Base-by-base conservation (phyloP, 169 alveolate species). In the Ichthyophthirius multifiliis region DNA sequence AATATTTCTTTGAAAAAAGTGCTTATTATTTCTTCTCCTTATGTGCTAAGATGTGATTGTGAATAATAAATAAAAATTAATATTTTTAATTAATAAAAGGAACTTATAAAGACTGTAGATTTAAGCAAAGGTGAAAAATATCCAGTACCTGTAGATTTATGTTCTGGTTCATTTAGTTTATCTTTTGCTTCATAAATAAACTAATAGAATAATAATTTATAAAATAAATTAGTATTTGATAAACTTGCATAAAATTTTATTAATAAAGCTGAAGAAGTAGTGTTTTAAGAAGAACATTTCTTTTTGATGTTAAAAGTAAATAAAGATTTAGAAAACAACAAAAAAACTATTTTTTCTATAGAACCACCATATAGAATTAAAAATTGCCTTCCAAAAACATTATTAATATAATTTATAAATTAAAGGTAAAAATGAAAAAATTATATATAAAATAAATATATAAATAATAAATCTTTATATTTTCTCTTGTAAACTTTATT, bases 301-400 rank as follows among this genome's bases (percentile, higher is more conserved):
- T n/a, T n/a, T n/a, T 23, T 67, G 10, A 34, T 35, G 46, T 12
- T 67, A 0, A 34, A 41, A 41, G 62, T 67, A 15, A 41, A 67
- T 15, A 67, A 39, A 39, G 77, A 67, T 23, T 27, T 32, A 0
- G 48, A 37, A 15, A 67, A 67, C 43, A 31, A 39, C 5, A 0
- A 37, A 6, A 41, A 44, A 16, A 39, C 37, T 27, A 67, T 34
- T 27, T 18, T 67, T 3, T 37, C 35, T 7, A 39, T 67, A 4
- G 77, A 67, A 34, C 63, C 77, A 4, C 77, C 77, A 5, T 67
- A 37, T 9, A 67, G 34, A 39, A 34, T 67, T 39, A 67, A 67
- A 35, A 67, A 67, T 9, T 67, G 77, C 20, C 55, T 67, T 27
- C 77, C 77, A 27, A 67, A 67, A 30, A 35, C 77, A 16, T 62